Percentiles rank a stretch among this genome's conserved stretches.
Evolutionary conservation across 2,329 filamentous ascomycete genomes (phyloP).

Genomic region (Fusarium paranaense): DNA sequence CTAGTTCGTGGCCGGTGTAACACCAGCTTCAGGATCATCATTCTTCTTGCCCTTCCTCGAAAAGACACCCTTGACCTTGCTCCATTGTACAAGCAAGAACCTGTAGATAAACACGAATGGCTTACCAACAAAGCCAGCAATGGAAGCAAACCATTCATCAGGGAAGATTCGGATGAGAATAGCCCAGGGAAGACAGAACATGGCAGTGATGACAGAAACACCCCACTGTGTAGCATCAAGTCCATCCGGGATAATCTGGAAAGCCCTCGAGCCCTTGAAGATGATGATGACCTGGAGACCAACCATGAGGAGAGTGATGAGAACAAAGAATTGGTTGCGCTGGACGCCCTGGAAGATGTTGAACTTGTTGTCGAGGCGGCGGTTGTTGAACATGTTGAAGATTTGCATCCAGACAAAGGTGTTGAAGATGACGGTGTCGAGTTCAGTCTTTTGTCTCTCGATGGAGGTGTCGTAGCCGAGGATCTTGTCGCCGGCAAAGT

Average conservation of each 20-base stretch:
- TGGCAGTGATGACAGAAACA: neutral
- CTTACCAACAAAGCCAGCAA: neutral
- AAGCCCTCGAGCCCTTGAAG: conserved; percentile 58
- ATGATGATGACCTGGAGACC: conserved; percentile 68
- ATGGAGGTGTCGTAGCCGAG: conserved; percentile 48
- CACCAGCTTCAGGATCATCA: neutral
- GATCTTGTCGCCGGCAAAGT: neutral
- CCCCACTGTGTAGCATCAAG: neutral
- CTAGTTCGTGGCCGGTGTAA: neutral
- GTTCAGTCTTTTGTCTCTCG: conserved; percentile 36
- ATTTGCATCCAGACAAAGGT: conserved; percentile 78
- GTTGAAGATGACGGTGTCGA: conserved; percentile 72
- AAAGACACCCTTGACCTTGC: neutral
- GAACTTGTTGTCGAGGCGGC: conserved; percentile 71
- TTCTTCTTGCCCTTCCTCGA: neutral
- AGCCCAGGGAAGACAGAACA: neutral
- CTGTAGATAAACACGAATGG: neutral
- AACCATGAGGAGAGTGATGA: conserved; percentile 68
- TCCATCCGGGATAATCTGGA: neutral
- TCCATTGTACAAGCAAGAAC: neutral
- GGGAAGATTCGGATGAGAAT: neutral
- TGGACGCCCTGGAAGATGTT: conserved; percentile 70
- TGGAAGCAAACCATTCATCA: neutral
- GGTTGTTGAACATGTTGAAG: conserved; percentile 75
- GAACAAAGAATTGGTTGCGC: conserved; percentile 68